Percentiles rank a stretch among this genome's conserved stretches.
phyloP scores from a whole-genome alignment of 2,329 filamentous ascomycete genomes.

The Pseudogymnoascus sp. region DNA sequence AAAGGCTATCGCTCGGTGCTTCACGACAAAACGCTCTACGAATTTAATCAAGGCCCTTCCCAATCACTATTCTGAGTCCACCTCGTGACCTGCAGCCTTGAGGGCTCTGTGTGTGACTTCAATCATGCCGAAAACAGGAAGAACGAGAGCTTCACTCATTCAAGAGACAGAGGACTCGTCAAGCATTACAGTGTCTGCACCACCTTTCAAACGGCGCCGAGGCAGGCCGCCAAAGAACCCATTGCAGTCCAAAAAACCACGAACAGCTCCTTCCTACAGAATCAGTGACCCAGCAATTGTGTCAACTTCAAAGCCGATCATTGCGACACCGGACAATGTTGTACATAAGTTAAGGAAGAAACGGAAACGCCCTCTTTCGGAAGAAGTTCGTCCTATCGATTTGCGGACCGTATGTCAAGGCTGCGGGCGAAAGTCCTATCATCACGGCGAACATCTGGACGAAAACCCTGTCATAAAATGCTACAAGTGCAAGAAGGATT shows the following conservation, averaged over 20 bases:
- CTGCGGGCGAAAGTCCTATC: not conserved
- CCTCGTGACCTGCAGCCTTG: not conserved
- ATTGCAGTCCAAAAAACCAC: not conserved
- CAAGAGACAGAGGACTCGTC: too few species aligned
- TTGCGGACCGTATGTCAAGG: not conserved
- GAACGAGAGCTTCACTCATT: not conserved
- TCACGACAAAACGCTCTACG: not conserved
- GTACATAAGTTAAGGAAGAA: not conserved
- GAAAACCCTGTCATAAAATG: too few species aligned
- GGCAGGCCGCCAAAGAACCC: not conserved
- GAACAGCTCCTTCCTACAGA: not conserved
- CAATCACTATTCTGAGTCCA: not conserved
- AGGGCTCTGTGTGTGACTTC: not conserved
- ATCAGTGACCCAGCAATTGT: not conserved
- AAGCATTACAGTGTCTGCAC: not conserved
- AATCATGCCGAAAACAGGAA: not conserved
- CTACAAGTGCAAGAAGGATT: not conserved
- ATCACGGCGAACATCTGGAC: too few species aligned
- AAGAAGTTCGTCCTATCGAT: not conserved
- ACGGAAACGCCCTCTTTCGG: not conserved
- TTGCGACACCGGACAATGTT: not conserved
- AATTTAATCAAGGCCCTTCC: not conserved
- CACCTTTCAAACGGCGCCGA: not conserved
- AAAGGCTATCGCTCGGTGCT: too few species aligned
- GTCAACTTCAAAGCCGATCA: constrained; percentile 1